Base-by-base conservation (phyloP, 495 filamentous ascomycete genomes). In the Penicillium chermesinum region DNA sequence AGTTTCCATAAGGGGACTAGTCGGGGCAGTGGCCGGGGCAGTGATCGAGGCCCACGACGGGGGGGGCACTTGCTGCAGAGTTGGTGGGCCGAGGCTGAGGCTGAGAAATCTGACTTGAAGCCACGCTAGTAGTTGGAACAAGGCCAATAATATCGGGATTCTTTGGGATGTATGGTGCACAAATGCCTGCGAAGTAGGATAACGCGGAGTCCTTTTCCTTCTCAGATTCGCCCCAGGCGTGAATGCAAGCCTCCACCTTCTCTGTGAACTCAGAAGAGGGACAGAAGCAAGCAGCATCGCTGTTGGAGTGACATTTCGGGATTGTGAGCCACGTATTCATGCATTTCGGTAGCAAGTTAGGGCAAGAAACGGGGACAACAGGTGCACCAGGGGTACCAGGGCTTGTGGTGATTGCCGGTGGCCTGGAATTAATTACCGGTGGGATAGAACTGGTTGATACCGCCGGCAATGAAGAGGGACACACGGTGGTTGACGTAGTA, bases 181-280 rank as follows among this genome's bases (percentile, higher is more conserved):
- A 97, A 66, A 97, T 87, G 59, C 91, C 91, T 57, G 88, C 82
- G 71, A 96, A 85, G 79, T 87, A 95, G 46, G 80, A 76, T 40
- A 93, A 75, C 32, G 87, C 88, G 48, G 79, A 71, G 30, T 82
- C 70, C 48, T 87, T 71, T 57, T 89, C 77, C 13, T 70, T 55
- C 41, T 84, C 67, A 18, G 80, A 78, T 50, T 71, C 73, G 52
- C 85, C 83, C 78, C 89, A 85, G 49, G 91, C 76, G 46, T 80
- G 80, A 46, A 96, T 74, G 70, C 91, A 97, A 43, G 79, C 75
- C 57, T 84, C 86, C 59, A 95, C 81, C 62, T 86, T 86, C 61
- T 77, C 76, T 52, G 88, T 86, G 67, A 95, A 91, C 45, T 76
- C 64, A 32, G 76, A 65, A 38, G 86, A 76, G 36, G 86, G 84